Conservation (phyloP, 2,329 filamentous ascomycete species). For the Alternaria sp. region DNA sequence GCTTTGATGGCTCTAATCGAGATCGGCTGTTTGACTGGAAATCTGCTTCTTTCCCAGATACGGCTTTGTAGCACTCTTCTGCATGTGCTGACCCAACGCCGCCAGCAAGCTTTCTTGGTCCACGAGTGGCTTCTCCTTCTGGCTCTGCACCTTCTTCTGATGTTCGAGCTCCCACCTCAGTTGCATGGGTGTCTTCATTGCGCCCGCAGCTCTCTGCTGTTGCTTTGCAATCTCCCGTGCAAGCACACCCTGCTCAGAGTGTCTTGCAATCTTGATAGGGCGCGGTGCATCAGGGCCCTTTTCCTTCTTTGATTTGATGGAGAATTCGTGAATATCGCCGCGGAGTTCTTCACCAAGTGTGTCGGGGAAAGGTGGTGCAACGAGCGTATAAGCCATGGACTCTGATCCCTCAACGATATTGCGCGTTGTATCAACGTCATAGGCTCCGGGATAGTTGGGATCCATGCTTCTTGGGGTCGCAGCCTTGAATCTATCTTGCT, state of each 20-base stretch:
- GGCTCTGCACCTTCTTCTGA: conserved; percentile 31
- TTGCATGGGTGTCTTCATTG: conserved; percentile 48
- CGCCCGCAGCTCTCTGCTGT: conserved; percentile 26
- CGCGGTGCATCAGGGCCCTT: conserved; percentile 45
- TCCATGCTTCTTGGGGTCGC: conserved; percentile 22
- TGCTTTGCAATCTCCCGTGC: conserved; percentile 42
- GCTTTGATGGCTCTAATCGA: conserved; percentile 17
- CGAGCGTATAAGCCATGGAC: conserved; percentile 73
- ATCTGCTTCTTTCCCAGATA: conserved; percentile 21
- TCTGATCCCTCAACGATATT: conserved; percentile 71
- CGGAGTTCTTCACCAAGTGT: conserved; percentile 83
- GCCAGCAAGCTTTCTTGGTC: conserved; percentile 49
- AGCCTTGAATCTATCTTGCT: conserved; percentile 16
- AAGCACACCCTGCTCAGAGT: conserved; percentile 6
- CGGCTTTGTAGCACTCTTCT: conserved; percentile 28
- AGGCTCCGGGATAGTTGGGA: conserved; percentile 16
- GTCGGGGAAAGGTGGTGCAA: conserved; percentile 78
- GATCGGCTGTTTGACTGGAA: conserved; percentile 12
- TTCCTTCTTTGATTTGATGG: conserved; percentile 68
- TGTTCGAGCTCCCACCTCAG: conserved; percentile 43
- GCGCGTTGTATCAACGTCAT: conserved; percentile 74
- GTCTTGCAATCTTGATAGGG: conserved; percentile 14
- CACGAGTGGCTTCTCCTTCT: conserved; percentile 30
- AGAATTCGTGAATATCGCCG: conserved; percentile 68
- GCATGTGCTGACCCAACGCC: conserved; percentile 54